These are phyloP conservation scores for Aspergillus heteromorphus DNA, from an alignment of 495 filamentous ascomycete genomes.

Conservation along the genomic window DNA sequence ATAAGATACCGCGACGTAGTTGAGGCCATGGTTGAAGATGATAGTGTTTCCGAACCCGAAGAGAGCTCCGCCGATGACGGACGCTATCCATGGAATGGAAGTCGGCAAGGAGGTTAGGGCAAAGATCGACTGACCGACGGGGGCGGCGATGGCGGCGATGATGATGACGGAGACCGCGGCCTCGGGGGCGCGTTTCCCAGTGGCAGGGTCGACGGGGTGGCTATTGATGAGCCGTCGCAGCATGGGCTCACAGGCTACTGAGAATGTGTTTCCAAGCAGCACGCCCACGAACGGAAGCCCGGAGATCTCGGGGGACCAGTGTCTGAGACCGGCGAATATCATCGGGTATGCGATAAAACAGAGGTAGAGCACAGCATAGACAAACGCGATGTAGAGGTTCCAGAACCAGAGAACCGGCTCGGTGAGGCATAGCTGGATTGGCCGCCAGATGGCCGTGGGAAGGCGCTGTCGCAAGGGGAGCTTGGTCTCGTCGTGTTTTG, in stretches of 20 bases:
- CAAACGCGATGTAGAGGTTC: constrained; percentile 59
- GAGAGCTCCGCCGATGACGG: constrained; percentile 67
- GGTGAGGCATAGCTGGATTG: too few relatives aligned
- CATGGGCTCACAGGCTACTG: constrained; percentile 59
- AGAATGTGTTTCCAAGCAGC: constrained; percentile 58
- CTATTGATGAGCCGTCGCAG: constrained; percentile 62
- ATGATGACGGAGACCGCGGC: constrained; percentile 64
- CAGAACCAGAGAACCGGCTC: too few relatives aligned
- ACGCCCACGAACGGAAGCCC: constrained; percentile 74
- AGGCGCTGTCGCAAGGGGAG: too few relatives aligned
- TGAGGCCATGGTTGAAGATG: constrained; percentile 69
- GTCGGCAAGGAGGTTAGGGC: constrained; percentile 68
- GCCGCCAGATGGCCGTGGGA: too few relatives aligned
- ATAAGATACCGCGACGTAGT: constrained; percentile 71
- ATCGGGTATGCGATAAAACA: constrained; percentile 79
- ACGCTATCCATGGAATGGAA: constrained; percentile 69
- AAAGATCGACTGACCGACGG: constrained; percentile 69
- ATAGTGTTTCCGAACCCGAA: constrained; percentile 69
- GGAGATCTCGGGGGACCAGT: constrained; percentile 58
- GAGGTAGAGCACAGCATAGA: constrained; percentile 69
- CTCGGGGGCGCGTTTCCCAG: constrained; percentile 61
- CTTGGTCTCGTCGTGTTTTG: too few relatives aligned
- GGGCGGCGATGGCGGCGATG: constrained; percentile 57
- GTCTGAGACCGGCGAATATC: constrained; percentile 63
- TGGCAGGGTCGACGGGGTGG: constrained; percentile 58